These are phyloP conservation scores for Fusarium cyanostomum DNA, from an alignment of 2,329 filamentous ascomycete genomes.

Conservation along the genomic window DNA sequence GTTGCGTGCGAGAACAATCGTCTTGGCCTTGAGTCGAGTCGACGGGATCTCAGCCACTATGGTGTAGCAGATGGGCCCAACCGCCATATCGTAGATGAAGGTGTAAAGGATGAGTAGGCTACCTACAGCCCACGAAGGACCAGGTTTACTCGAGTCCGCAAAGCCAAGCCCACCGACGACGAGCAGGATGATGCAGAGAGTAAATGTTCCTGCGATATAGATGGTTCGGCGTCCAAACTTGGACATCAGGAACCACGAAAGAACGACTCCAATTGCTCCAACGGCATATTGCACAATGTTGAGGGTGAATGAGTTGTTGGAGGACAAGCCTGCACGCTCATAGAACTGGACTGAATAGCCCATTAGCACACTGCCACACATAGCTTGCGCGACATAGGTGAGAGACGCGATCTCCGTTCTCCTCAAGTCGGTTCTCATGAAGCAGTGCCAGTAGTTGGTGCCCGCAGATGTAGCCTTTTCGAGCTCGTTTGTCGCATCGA, in stretches of 20 bases:
- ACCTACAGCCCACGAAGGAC: slow-evolving; percentile 59
- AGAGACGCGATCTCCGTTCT: slow-evolving; percentile 57
- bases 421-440: slow-evolving; percentile 56
- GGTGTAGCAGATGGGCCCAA: slow-evolving; percentile 77
- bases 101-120: slow-evolving; percentile 56
- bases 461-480: slow-evolving; percentile 53
- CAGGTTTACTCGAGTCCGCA: slow-evolving; percentile 55
- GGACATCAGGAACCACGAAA: slow-evolving; percentile 56
- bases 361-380: slow-evolving; percentile 56
- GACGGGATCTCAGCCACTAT: slow-evolving; percentile 69
- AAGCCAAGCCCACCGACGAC: slow-evolving; percentile 58
- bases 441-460: slow-evolving; percentile 58
- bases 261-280: slow-evolving; percentile 55
- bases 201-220: slow-evolving; percentile 57
- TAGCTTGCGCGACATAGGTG: slow-evolving; percentile 53
- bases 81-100: slow-evolving; percentile 51
- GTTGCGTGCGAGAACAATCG: slow-evolving; percentile 56
- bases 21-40: slow-evolving; percentile 56
- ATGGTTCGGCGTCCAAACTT: slow-evolving; percentile 56
- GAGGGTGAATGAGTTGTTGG: slow-evolving; percentile 49
- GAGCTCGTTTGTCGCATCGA: slow-evolving; percentile 54
- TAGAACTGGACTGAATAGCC: slow-evolving; percentile 67
- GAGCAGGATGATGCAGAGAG: slow-evolving; percentile 55
- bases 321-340: slow-evolving; percentile 52
- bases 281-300: slow-evolving; percentile 55